Conservation (phyloP, 2,329 filamentous ascomycete species). For the Plectosphaerella plurivora region DNA sequence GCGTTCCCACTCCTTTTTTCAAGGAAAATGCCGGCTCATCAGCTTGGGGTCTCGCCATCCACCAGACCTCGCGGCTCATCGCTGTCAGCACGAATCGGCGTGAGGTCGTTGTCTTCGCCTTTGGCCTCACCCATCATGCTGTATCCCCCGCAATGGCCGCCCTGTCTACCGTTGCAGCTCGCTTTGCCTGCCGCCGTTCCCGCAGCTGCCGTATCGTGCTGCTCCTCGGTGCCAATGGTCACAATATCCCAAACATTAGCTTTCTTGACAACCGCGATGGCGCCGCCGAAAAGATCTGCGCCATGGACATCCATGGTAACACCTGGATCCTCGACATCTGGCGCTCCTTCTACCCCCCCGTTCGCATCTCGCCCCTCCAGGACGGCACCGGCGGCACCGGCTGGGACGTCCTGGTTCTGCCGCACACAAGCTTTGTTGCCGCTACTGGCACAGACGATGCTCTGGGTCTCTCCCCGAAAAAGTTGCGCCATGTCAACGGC, state of each 20-base stretch:
- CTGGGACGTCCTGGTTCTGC: conserved; percentile 46
- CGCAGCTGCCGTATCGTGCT: conserved; percentile 48
- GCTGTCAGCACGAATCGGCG: conserved; percentile 76
- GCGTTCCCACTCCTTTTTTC: conserved; percentile 53
- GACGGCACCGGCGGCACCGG: conserved; percentile 21
- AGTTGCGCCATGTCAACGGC: conserved; percentile 7
- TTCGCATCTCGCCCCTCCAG: neutral
- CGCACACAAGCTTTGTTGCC: conserved; percentile 35
- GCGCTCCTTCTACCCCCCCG: conserved; percentile 21
- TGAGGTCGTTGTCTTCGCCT: conserved; percentile 50
- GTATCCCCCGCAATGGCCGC: neutral
- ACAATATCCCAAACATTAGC: conserved; percentile 50
- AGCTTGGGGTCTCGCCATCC: conserved; percentile 86
- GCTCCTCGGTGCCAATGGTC: conserved; percentile 28
- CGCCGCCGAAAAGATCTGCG: conserved; percentile 43
- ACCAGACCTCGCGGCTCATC: conserved; percentile 75
- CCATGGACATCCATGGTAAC: conserved; percentile 44
- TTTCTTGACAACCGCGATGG: conserved; percentile 43
- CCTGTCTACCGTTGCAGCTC: conserved; percentile 20
- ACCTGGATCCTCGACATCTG: conserved; percentile 51
- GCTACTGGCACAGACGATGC: conserved; percentile 16
- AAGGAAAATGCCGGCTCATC: conserved; percentile 70
- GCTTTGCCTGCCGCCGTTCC: conserved; percentile 33
- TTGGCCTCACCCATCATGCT: conserved; percentile 25
- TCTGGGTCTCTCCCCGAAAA: conserved; percentile 1